Conservation (phyloP, 306 rosid species). For the Rosa rugosa region DNA sequence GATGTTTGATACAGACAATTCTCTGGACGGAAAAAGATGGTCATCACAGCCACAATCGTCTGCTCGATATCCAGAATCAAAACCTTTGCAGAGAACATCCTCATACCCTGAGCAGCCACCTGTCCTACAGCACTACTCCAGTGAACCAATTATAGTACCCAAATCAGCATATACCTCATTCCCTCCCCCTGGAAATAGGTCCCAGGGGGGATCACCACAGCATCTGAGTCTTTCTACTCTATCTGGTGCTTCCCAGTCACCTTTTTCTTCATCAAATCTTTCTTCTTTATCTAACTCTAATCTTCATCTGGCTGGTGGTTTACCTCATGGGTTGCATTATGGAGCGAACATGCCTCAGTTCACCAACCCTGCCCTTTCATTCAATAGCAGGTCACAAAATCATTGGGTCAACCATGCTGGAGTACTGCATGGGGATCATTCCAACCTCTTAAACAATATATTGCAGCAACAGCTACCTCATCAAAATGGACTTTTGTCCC, state of each 20-base stretch:
- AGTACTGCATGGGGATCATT: slow-evolving; percentile 55
- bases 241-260: slow-evolving; percentile 46
- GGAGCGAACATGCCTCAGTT: slow-evolving; percentile 57
- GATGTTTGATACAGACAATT: slow-evolving; percentile 38
- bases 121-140: slow-evolving; percentile 61
- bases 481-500: slow-evolving; percentile 55
- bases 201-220: slow-evolving; percentile 58
- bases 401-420: slow-evolving; percentile 58
- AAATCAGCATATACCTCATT: slow-evolving; percentile 53
- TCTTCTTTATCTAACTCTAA: slow-evolving; percentile 50
- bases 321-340: slow-evolving; percentile 51
- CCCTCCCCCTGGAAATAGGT: slow-evolving; percentile 53
- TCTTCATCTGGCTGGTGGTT: slow-evolving; percentile 51
- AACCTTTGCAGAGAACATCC: slow-evolving; percentile 77
- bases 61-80: slow-evolving; percentile 49
- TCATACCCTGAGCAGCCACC: slow-evolving; percentile 85
- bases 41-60: slow-evolving; percentile 65
- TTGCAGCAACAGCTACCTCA: slow-evolving; percentile 84
- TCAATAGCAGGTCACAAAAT: slow-evolving; percentile 42
- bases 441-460: slow-evolving; percentile 60
- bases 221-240: slow-evolving; percentile 45
- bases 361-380: slow-evolving; percentile 43
- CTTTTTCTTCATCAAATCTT: slow-evolving; percentile 44
- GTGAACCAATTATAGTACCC: slow-evolving; percentile 59
- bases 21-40: slow-evolving; percentile 62